phyloP scores from a whole-genome alignment of 164 flowering plant species.

The Magnolia changhungtana region DNA sequence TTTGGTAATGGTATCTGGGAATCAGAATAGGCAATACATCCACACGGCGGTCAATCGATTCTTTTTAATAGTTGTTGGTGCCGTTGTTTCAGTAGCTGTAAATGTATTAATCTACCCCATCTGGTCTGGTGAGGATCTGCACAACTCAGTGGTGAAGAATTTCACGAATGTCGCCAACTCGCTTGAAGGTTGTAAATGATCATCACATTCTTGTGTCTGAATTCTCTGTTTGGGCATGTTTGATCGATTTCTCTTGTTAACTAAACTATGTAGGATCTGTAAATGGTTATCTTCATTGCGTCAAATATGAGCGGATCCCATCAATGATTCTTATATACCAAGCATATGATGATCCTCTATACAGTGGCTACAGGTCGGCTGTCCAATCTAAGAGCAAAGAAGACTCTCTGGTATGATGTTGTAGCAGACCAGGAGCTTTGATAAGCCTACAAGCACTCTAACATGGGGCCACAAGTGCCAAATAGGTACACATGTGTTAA shows the following conservation, averaged over 20 bases:
- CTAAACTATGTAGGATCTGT: constrained; percentile 62
- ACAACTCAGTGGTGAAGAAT: constrained; percentile 76
- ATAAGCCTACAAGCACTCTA: neutral
- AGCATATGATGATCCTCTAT: constrained; percentile 73
- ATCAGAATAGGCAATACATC: constrained; percentile 49
- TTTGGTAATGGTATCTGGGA: constrained; percentile 70
- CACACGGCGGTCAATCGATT: constrained; percentile 62
- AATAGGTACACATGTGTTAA: too few species aligned
- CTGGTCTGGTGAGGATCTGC: constrained; percentile 94
- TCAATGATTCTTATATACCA: constrained; percentile 77
- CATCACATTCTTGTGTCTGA: neutral
- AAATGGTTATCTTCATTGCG: constrained; percentile 59
- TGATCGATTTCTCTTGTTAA: constrained; percentile 5
- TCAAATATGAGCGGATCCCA: constrained; percentile 73
- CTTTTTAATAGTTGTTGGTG: constrained; percentile 72
- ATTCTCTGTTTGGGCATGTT: constrained; percentile 50
- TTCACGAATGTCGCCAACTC: constrained; percentile 62
- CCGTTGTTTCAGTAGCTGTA: constrained; percentile 51
- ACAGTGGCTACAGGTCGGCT: constrained; percentile 76
- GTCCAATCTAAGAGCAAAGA: constrained; percentile 76
- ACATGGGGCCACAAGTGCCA: neutral
- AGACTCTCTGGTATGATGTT: constrained; percentile 49
- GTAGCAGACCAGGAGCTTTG: neutral
- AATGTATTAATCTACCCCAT: constrained; percentile 79
- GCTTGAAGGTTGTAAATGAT: constrained; percentile 15